phyloP scores from a whole-genome alignment of 768 basidiomycete species.

The Leccinum obscurum region DNA sequence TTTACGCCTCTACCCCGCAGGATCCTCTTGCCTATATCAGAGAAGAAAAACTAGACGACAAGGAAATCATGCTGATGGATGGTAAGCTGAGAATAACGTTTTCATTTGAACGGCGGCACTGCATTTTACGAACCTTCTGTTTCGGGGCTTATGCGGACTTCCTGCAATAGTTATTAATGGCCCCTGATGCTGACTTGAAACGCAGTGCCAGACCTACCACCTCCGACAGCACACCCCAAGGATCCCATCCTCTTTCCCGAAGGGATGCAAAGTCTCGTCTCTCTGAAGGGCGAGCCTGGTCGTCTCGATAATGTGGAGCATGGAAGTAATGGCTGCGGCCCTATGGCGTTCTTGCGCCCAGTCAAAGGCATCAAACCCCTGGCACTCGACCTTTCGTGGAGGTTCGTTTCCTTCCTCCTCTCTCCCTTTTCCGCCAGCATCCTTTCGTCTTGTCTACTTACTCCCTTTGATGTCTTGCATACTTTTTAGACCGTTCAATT shows the following conservation, averaged over 20 bases:
- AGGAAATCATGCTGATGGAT: constrained; percentile 53
- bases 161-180: constrained; percentile 17
- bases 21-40: constrained; percentile 42
- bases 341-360: constrained; percentile 42
- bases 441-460: background rate
- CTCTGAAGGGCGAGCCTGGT: constrained; percentile 19
- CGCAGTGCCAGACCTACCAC: constrained; percentile 55
- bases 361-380: constrained; percentile 60
- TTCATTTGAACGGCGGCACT: constrained; percentile 15
- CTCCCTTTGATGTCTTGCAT: constrained; percentile 4
- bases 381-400: constrained; percentile 65
- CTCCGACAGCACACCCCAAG: constrained; percentile 50
- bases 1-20: constrained; percentile 32
- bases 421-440: background rate
- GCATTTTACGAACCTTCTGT: constrained; percentile 13
- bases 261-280: constrained; percentile 29
- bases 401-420: constrained; percentile 40
- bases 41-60: constrained; percentile 56
- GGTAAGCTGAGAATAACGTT: constrained; percentile 38
- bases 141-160: constrained; percentile 27
- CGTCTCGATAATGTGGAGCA: background rate
- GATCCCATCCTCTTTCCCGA: constrained; percentile 35
- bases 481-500: constrained; percentile 47
- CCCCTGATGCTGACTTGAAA: constrained; percentile 22
- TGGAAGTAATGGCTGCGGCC: constrained; percentile 4